Conservation (phyloP, 257 asterid genomes). For the Dorcoceras hygrometricum region DNA sequence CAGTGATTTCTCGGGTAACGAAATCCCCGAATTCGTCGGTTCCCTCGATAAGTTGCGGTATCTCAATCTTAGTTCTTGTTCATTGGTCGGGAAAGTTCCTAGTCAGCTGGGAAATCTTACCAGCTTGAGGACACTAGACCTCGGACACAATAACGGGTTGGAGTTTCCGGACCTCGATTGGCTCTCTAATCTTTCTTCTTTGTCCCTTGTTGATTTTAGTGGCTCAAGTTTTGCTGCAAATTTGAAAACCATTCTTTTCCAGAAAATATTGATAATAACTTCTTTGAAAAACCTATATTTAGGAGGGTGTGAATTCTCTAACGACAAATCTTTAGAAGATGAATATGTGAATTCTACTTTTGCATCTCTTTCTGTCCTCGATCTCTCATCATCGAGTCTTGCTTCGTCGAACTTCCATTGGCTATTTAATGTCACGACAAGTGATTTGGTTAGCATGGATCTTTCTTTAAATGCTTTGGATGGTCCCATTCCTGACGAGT, state of each 20-base stretch:
- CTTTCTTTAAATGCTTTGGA: constrained; percentile 21
- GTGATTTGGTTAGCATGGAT: constrained; percentile 16
- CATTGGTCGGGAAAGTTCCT: no score
- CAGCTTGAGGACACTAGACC: not conserved
- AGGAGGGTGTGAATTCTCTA: not conserved
- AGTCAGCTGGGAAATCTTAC: no score
- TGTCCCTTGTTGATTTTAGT: constrained; percentile 8
- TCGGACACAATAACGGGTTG: not conserved
- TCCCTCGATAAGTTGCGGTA: no score
- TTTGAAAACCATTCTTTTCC: constrained; percentile 11
- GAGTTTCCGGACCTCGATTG: constrained; percentile 17
- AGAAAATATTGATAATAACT: constrained; percentile 19
- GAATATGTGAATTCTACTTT: constrained; percentile 6
- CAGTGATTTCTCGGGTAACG: constrained; percentile 15
- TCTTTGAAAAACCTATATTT: constrained; percentile 17
- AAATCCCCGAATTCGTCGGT: no score
- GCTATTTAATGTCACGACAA: constrained; percentile 25
- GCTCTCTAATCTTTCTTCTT: constrained; percentile 23
- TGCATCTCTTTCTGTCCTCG: constrained; percentile 15
- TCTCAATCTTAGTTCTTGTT: no score
- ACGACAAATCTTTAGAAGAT: not conserved
- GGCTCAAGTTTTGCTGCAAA: not conserved
- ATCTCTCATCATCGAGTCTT: constrained; percentile 3
- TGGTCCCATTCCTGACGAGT: constrained; percentile 32
- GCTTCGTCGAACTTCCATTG: constrained; percentile 14